Base-by-base conservation (phyloP, 139 green algal genomes). In the Chlamydomonas eustigma region DNA sequence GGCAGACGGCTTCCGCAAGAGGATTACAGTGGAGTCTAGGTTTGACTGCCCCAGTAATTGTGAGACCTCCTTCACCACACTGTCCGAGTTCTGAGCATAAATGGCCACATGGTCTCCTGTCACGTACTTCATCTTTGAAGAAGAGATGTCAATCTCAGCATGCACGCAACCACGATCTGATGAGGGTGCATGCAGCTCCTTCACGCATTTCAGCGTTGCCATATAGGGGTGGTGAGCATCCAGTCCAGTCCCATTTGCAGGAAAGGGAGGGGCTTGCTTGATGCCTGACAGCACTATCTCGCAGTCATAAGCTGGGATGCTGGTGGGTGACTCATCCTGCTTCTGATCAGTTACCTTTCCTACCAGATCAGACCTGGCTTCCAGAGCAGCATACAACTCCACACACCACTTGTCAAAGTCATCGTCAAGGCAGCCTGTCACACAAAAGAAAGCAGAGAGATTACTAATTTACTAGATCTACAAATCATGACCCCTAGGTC, bases 101-200 rank as follows among this genome's bases (percentile, higher is more conserved):
- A 99, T 75, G 22, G 85, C 95, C 63, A 98, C 87, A 77, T 99
- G 95, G 82, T 98, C 95, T 0, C 95, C 94, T 3, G 84, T 63
- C 51, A 87, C 79, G 77, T 96, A 95, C 0, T 39, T 31, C 37
- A 75, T 4, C 68, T 63, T 5, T 2, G 37, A 64, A 4, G 24
- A 37, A 22, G 1, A 92, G 0, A 94, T 84, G 51, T 98, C 91
- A 50, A 99, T 50, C 88, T 98, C 95, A 24, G 94, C 92, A 80
- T 99, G 95, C 73, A 98, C 85, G 78, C 95, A 99, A 0, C 84
- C 93, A 69, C 95, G 86, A 31, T 93, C 92, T 1, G 88, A 93
- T 1, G 73, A 70, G 22, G 79, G 64, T 2, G 71, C 79, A 81
- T 98, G 93, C 77, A 98, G 90, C 91, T 98, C 93, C 0, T 83